These are phyloP conservation scores for Punica granatum DNA, from an alignment of 345 rosid genomes.

Conservation along the genomic window DNA sequence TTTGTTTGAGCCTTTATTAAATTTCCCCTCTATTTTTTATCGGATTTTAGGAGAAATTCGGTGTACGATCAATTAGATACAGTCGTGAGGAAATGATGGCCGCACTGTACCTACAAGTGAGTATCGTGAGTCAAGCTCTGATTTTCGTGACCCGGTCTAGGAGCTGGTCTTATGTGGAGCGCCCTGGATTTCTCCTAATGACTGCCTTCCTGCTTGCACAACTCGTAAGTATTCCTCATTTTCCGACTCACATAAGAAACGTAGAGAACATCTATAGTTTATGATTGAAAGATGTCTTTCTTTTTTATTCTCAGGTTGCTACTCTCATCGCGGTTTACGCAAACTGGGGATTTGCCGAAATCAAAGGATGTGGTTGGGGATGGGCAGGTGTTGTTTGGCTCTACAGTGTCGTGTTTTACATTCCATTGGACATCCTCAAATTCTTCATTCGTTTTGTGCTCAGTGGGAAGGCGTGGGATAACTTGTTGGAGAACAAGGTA, in stretches of 20 bases:
- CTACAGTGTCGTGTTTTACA: constrained; percentile 23
- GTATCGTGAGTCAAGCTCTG: constrained; percentile 47
- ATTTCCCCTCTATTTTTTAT: neutral
- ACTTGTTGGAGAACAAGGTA: constrained; percentile 29
- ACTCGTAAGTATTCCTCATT: constrained; percentile 21
- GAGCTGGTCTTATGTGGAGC: constrained; percentile 37
- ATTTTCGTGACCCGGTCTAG: constrained; percentile 45
- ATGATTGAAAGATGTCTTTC: neutral
- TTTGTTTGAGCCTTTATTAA: neutral
- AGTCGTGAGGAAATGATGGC: constrained; percentile 30
- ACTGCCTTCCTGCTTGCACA: constrained; percentile 36
- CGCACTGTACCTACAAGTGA: constrained; percentile 45
- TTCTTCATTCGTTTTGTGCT: constrained; percentile 25
- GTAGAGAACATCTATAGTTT: neutral
- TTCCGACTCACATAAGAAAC: neutral
- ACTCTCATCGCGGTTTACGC: constrained; percentile 45
- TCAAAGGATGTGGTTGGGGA: constrained; percentile 45
- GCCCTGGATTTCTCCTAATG: constrained; percentile 33
- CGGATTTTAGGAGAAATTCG: constrained; percentile 28
- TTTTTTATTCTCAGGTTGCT: constrained; percentile 22
- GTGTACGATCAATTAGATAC: constrained; percentile 21
- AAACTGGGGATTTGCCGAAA: constrained; percentile 33
- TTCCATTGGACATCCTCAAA: constrained; percentile 28
- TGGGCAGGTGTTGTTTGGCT: constrained; percentile 39
- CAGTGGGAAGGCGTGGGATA: constrained; percentile 31